These are phyloP conservation scores for Emergomyces pasteurianus DNA, from an alignment of 2,329 filamentous ascomycete genomes.

Conservation along the genomic window DNA sequence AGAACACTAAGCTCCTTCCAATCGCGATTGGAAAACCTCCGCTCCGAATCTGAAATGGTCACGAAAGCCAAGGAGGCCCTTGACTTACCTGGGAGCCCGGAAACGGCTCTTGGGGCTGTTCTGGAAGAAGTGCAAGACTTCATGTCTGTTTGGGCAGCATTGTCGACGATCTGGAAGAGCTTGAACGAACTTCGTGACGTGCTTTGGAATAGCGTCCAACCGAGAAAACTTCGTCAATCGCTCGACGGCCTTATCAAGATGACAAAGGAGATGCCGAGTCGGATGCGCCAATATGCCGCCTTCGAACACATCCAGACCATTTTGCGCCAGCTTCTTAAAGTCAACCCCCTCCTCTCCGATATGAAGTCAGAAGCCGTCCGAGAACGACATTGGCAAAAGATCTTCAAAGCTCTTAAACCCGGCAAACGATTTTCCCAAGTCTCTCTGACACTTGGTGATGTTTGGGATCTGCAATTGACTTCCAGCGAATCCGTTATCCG, in stretches of 20 bases:
- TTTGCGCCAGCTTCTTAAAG: conserved; percentile 76
- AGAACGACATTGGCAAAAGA: conserved; percentile 94
- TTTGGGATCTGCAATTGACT: conserved; percentile 91
- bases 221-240: conserved; percentile 77
- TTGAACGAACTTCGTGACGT: conserved; percentile 86
- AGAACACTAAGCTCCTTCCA: conserved; percentile 74
- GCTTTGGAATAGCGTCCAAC: conserved; percentile 90
- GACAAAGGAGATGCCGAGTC: conserved; percentile 97
- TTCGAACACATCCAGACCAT: conserved; percentile 96
- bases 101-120: conserved; percentile 71
- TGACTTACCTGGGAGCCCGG: conserved; percentile 67
- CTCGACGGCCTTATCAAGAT: conserved; percentile 92
- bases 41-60: conserved; percentile 84
- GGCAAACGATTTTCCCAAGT: conserved; percentile 88
- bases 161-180: conserved; percentile 94
- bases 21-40: conserved; percentile 67
- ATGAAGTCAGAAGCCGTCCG: conserved; percentile 94
- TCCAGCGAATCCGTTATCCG: conserved; percentile 79
- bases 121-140: conserved; percentile 97
- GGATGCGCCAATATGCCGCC: conserved; percentile 98
- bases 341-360: conserved; percentile 76
- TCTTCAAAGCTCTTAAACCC: conserved; percentile 90
- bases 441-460: conserved; percentile 92
- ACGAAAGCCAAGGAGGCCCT: conserved; percentile 94
- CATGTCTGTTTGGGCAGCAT: conserved; percentile 92